Base-by-base conservation (phyloP, 2,329 filamentous ascomycete species). In the Harringtonia aguacate region DNA sequence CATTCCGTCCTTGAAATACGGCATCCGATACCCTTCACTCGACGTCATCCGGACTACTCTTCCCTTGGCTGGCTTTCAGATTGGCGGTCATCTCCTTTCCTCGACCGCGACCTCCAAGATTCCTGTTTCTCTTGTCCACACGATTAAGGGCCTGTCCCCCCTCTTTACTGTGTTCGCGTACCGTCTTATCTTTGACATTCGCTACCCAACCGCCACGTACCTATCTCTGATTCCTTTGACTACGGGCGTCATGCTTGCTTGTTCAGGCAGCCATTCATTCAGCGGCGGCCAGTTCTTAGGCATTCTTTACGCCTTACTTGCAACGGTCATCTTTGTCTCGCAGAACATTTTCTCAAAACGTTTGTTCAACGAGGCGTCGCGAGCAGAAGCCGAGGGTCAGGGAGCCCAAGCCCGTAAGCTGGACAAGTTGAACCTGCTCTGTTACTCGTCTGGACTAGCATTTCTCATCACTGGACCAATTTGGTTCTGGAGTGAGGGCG, bases 271-370 rank as follows among this genome's bases (percentile, higher is more conserved):
- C 57, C 66, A 70, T 35, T 64, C 64, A 7, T 89, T 94, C 54
- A 49, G 24, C 29, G 83, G 79, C 20, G 90, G 86, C 27, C 89
- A 98, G 58, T 75, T 95, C 50, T 74, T 92, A 41, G 92, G 92
- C n/a, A 84, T 98, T 17, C 56, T 90, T 12, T 90, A 89, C 56
- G 89, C 92, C 4, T 81, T 98, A 31, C 69, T 86, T 29, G 89
- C 87, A n/a, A 87, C 92, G 8, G 69, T 97, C 45, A 84, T 97
- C 51, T 98, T 98, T 58, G 92, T 98, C 30, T 92, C 88, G 0
- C 92, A 98, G 59, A 98, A 98, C 59, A 98, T 98, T 46, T 94
- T 95, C 52, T 97, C 90, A 18, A 98, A 98, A 65, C 86, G 87
- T 52, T 79, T 98, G 10, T 98, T 98, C 70, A 98, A 95, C 61